These are phyloP conservation scores for Metschnikowia noctiluminum DNA, from an alignment of 805 yeast genomes.

Conservation along the genomic window DNA sequence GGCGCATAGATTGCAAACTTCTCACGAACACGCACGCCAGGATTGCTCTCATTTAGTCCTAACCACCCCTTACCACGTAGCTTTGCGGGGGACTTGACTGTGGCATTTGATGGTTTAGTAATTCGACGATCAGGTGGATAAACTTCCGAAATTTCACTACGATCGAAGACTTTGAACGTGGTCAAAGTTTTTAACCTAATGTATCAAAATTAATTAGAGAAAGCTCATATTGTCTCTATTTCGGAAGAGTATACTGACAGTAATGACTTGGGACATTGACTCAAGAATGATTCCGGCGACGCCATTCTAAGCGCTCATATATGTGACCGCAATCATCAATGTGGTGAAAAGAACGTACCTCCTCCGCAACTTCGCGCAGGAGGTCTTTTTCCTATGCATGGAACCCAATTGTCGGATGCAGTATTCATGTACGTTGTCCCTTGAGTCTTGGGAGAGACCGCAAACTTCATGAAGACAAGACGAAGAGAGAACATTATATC, in stretches of 20 bases:
- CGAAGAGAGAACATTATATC: no score
- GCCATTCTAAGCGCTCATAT: no score
- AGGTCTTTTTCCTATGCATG: conserved; percentile 1
- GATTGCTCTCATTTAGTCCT: conserved; percentile 5
- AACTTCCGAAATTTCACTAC: no score
- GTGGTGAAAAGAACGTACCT: neutral
- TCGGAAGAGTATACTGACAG: no score
- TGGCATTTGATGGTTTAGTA: no score
- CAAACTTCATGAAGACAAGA: neutral
- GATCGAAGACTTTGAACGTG: no score
- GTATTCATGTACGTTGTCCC: neutral
- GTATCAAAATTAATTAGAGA: no score
- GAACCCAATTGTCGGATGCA: conserved; percentile 2
- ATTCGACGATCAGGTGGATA: no score
- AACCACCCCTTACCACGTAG: neutral
- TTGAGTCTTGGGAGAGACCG: neutral
- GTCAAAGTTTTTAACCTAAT: no score
- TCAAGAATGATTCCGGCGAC: no score
- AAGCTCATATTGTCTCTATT: no score
- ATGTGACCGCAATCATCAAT: neutral
- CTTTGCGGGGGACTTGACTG: neutral
- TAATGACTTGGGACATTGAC: no score
- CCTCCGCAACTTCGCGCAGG: neutral
- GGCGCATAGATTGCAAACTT: conserved; percentile 1
- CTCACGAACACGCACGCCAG: neutral